Conservation (phyloP, 2,329 filamentous ascomycete genomes). For the Aspergillus udagawae region DNA sequence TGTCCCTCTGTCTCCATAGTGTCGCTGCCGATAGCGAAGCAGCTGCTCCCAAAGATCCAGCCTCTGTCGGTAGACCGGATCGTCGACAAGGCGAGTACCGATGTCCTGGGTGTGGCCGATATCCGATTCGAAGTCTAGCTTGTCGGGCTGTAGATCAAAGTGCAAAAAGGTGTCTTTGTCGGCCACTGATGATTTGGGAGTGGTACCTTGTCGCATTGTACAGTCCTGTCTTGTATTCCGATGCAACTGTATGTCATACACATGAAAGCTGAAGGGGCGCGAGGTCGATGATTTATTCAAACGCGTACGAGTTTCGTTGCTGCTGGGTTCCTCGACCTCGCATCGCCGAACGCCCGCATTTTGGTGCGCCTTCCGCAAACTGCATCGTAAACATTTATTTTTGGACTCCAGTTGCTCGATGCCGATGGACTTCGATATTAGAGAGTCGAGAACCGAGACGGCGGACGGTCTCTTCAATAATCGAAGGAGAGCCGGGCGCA, state of each 20-base stretch:
- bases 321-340: slow-evolving; percentile 1
- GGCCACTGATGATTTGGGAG: neutral
- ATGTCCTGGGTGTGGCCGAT: slow-evolving; percentile 33
- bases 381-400: slow-evolving; percentile 27
- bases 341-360: slow-evolving; percentile 2
- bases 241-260: slow-evolving; percentile 27
- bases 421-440: slow-evolving; percentile 27
- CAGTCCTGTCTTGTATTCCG: slow-evolving; percentile 2
- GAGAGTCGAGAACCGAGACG: slow-evolving; percentile 33
- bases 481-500: slow-evolving; percentile 43
- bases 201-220: neutral
- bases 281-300: slow-evolving; percentile 7
- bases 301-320: slow-evolving; percentile 1
- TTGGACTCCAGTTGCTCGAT: slow-evolving; percentile 30
- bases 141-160: slow-evolving; percentile 29
- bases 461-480: slow-evolving; percentile 41
- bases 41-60: slow-evolving; percentile 44
- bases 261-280: slow-evolving; percentile 17
- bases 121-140: slow-evolving; percentile 41
- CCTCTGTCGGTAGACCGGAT: slow-evolving; percentile 27
- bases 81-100: slow-evolving; percentile 38
- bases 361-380: slow-evolving; percentile 17
- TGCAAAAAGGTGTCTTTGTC: neutral
- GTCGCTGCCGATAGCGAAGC: slow-evolving; percentile 41
- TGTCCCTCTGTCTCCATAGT: slow-evolving; percentile 41